These are phyloP conservation scores for Aspergillus neotritici DNA, from an alignment of 2,329 filamentous ascomycete genomes.

Conservation along the genomic window DNA sequence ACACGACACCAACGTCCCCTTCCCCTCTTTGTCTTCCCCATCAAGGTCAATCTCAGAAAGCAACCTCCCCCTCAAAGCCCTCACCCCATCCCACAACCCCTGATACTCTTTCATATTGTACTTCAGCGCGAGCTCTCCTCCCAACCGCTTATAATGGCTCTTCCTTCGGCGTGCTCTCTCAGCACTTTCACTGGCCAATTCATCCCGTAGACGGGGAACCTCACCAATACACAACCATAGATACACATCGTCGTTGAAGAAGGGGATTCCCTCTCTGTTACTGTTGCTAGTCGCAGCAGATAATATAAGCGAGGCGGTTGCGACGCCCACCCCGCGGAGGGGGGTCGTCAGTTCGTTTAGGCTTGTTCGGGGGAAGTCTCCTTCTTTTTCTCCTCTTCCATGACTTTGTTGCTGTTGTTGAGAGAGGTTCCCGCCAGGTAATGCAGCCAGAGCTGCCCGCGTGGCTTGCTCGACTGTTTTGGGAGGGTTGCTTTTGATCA, in stretches of 20 bases:
- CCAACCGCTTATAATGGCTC: constrained; percentile 13
- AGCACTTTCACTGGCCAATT: background rate
- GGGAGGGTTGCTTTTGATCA: constrained; percentile 34
- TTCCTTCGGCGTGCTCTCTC: constrained; percentile 9
- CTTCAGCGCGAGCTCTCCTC: constrained; percentile 33
- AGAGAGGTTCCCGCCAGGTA: no score
- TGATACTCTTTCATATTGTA: constrained; percentile 38
- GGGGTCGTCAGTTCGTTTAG: constrained; percentile 30
- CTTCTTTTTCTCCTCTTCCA: background rate
- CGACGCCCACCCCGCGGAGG: constrained; percentile 38
- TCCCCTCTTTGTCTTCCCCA: no score
- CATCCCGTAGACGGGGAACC: constrained; percentile 11
- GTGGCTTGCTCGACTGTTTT: constrained; percentile 24
- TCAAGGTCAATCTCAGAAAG: no score
- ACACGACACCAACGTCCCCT: constrained; percentile 20
- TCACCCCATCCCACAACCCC: constrained; percentile 26
- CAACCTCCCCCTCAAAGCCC: constrained; percentile 19
- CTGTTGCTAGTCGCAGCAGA: constrained; percentile 24
- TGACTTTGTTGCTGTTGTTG: no score
- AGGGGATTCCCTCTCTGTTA: constrained; percentile 26
- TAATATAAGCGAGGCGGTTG: constrained; percentile 40
- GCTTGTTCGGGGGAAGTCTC: constrained; percentile 25
- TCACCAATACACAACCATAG: constrained; percentile 33
- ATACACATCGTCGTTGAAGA: constrained; percentile 42
- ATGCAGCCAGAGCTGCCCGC: constrained; percentile 20